Conservation (phyloP, 768 basidiomycete species). For the Cyathus striatus region DNA sequence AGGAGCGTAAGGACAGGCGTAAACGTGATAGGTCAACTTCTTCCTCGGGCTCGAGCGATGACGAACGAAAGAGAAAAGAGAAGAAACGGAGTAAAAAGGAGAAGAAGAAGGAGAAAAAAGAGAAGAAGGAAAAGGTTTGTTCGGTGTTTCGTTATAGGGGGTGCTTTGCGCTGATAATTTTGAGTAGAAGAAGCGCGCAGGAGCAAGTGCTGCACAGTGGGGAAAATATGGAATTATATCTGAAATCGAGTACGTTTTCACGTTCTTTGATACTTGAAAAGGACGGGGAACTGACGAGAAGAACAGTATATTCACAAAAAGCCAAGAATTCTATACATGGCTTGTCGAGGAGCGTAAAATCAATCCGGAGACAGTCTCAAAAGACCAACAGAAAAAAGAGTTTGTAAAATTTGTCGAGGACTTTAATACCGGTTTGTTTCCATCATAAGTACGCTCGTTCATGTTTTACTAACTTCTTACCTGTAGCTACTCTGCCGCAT, state of each 20-base stretch:
- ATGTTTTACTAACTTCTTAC: neutral
- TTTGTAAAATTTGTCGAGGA: constrained; percentile 81
- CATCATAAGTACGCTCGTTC: too few species aligned
- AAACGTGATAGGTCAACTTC: constrained; percentile 29
- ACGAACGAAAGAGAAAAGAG: constrained; percentile 38
- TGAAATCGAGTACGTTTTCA: constrained; percentile 71
- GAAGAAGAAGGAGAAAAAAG: constrained; percentile 63
- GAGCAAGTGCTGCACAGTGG: constrained; percentile 61
- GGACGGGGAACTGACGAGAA: neutral
- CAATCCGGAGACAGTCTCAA: constrained; percentile 84
- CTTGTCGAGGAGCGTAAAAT: constrained; percentile 88
- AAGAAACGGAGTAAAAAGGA: constrained; percentile 45
- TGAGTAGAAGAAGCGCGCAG: constrained; percentile 47
- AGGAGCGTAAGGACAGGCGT: constrained; percentile 12
- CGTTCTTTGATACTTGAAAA: constrained; percentile 1
- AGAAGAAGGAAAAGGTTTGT: constrained; percentile 57
- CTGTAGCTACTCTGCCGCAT: constrained; percentile 80
- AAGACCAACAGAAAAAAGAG: constrained; percentile 82
- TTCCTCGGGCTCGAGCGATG: constrained; percentile 34
- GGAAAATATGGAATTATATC: constrained; percentile 87
- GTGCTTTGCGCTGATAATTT: constrained; percentile 5
- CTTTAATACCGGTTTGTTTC: constrained; percentile 67
- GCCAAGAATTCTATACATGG: constrained; percentile 87
- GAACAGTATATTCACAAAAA: constrained; percentile 72
- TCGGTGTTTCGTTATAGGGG: neutral